Base-by-base conservation (phyloP, 495 filamentous ascomycete species). In the Extremus antarcticus region DNA sequence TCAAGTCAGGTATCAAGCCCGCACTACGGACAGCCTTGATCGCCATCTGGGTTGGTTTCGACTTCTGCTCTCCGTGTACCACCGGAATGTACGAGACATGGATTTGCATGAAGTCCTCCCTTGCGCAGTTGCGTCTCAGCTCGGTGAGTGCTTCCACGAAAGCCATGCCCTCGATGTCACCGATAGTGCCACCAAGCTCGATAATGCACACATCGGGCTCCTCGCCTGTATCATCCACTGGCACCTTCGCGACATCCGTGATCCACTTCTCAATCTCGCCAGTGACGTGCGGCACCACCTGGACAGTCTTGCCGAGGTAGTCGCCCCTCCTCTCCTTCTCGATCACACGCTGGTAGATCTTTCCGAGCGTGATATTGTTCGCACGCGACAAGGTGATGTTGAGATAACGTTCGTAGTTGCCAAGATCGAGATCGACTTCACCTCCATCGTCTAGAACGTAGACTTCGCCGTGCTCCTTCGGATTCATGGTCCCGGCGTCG, bases 331-430 rank as follows among this genome's bases (percentile, higher is more conserved):
- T 78, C 71, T 95, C 85, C 56, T 74, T 76, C 65, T 85, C 74
- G 56, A 95, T 91, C 20, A 96, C 92, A 57, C 84, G 78, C 65
- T 87, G 75, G 70, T 95, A 96, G 57, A 96, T 85, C 75, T 96
- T 97, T 57, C 92, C 92, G 10, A 90, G 95, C 21, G 90, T 96
- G 70, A 96, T 92, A 66, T 94, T 95, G 72, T 88, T 86, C 54
- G 92, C 87, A 19, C 80, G 73, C 4, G 77, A 84, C 23, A 94
- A 77, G 10, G 82, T 84, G 53, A 87, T 76, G 57, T 81, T 77
- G 45, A 87, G 77, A 61, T 87, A 88, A 20, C 89, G 77, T 71
- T 97, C 91, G 69, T 98, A 98, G 73, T 97, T 96, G 41, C 92
- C 92, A 19, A 98, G 78, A 68, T 98, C 92, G 11, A 98, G 78